These are phyloP conservation scores for Inosperma sp. DNA, from an alignment of 768 basidiomycete species.

Conservation along the genomic window DNA sequence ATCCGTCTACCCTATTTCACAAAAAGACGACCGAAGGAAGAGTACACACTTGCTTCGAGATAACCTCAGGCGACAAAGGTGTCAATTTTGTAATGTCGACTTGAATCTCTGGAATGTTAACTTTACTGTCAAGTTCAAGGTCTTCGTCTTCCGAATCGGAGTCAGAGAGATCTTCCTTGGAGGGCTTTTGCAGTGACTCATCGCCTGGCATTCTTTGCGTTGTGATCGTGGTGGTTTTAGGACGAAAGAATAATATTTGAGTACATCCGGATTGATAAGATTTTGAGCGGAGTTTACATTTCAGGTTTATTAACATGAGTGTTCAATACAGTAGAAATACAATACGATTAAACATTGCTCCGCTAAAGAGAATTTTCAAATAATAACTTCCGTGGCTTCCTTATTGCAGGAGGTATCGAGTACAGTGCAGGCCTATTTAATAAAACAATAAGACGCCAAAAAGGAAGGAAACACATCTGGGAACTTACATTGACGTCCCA, in stretches of 20 bases:
- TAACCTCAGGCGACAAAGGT: slow-evolving; percentile 84
- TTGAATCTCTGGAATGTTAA: slow-evolving; percentile 60
- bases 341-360: background rate
- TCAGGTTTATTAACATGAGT: too few species aligned
- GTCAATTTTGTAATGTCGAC: slow-evolving; percentile 80
- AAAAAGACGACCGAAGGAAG: background rate
- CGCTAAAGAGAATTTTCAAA: slow-evolving; percentile 46
- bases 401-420: slow-evolving; percentile 40
- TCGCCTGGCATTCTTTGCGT: slow-evolving; percentile 74
- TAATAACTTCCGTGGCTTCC: slow-evolving; percentile 46
- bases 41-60: slow-evolving; percentile 76
- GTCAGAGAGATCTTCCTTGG: slow-evolving; percentile 67
- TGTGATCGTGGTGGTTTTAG: too few species aligned
- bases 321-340: too few species aligned
- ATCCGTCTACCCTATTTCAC: background rate
- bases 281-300: too few species aligned
- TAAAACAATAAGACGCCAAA: background rate
- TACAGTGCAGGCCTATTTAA: slow-evolving; percentile 45
- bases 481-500: slow-evolving; percentile 83
- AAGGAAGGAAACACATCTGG: background rate
- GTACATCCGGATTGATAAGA: too few species aligned
- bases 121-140: slow-evolving; percentile 50
- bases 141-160: slow-evolving; percentile 65
- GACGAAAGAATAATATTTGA: too few species aligned
- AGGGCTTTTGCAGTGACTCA: slow-evolving; percentile 59